Evolutionary conservation across 2,329 filamentous ascomycete species (phyloP).

Genomic region (Neonectria magnoliae): DNA sequence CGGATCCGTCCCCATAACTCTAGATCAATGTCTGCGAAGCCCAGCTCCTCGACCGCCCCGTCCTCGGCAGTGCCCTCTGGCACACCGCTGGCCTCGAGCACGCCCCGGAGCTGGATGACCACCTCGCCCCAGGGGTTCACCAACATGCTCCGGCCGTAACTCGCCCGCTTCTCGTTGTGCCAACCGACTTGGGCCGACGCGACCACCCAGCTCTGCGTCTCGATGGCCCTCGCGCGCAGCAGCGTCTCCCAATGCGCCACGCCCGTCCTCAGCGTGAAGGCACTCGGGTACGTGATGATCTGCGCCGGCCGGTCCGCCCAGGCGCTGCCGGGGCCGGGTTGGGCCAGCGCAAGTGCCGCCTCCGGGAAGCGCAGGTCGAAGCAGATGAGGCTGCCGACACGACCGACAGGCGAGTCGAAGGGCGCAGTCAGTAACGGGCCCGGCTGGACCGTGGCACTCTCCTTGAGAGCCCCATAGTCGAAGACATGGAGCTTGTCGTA

Average conservation of each 20-base stretch:
- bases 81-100: slow-evolving; percentile 52
- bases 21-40: slow-evolving; percentile 65
- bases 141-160: slow-evolving; percentile 88
- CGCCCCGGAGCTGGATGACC: slow-evolving; percentile 70
- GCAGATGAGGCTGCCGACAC: slow-evolving; percentile 84
- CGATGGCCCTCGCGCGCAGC: slow-evolving; percentile 83
- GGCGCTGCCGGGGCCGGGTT: slow-evolving; percentile 45
- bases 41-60: slow-evolving; percentile 57
- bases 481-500: slow-evolving; percentile 96
- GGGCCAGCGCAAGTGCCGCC: slow-evolving; percentile 72
- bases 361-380: slow-evolving; percentile 92
- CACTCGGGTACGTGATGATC: slow-evolving; percentile 85
- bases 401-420: slow-evolving; percentile 78
- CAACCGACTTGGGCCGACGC: slow-evolving; percentile 82
- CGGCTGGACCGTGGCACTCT: slow-evolving; percentile 71
- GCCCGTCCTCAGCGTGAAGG: slow-evolving; percentile 89
- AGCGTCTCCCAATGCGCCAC: slow-evolving; percentile 86
- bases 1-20: slow-evolving; percentile 59
- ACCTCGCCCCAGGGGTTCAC: slow-evolving; percentile 89
- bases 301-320: slow-evolving; percentile 65
- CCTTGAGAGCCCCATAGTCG: slow-evolving; percentile 67
- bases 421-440: slow-evolving; percentile 73
- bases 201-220: slow-evolving; percentile 87
- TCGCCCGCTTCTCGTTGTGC: slow-evolving; percentile 78
- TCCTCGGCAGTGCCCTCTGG: slow-evolving; percentile 44